Conservation (phyloP, 2,329 filamentous ascomycete species). For the Lachnum nothofagi region DNA sequence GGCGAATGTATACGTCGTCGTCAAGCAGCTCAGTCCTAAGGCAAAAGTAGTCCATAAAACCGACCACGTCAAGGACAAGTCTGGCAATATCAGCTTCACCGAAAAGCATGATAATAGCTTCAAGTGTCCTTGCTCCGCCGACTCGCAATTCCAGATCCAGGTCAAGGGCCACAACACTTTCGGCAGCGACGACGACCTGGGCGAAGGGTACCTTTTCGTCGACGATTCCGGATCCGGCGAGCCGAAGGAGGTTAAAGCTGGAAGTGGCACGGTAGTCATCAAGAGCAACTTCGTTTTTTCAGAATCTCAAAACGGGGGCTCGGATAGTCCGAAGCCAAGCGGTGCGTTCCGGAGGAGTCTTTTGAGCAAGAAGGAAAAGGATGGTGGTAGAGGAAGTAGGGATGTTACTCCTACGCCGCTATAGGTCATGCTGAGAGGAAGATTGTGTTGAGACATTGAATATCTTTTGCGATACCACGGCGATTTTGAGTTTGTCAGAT, state of each 20-base stretch:
- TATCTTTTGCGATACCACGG: not conserved
- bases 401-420: slow-evolving; percentile 38
- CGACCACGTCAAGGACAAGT: slow-evolving; percentile 73
- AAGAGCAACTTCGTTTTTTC: slow-evolving; percentile 65
- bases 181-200: slow-evolving; percentile 75
- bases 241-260: slow-evolving; percentile 71
- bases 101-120: slow-evolving; percentile 66
- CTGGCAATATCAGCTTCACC: slow-evolving; percentile 63
- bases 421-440: not conserved
- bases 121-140: slow-evolving; percentile 70
- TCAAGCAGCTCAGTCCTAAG: slow-evolving; percentile 64
- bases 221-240: slow-evolving; percentile 65
- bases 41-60: slow-evolving; percentile 84
- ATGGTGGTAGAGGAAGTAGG: slow-evolving; percentile 35
- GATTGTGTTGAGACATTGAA: not conserved
- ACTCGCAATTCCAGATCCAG: slow-evolving; percentile 78
- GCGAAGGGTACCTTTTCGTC: slow-evolving; percentile 86
- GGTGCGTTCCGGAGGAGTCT: slow-evolving; percentile 47
- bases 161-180: slow-evolving; percentile 84
- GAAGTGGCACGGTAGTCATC: slow-evolving; percentile 65
- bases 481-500: not conserved
- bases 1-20: slow-evolving; percentile 71
- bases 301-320: slow-evolving; percentile 31
- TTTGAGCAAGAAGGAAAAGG: slow-evolving; percentile 45
- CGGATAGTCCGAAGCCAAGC: slow-evolving; percentile 41